phyloP scores from a whole-genome alignment of 495 filamentous ascomycete species.

The Neurospora tetraspora region DNA sequence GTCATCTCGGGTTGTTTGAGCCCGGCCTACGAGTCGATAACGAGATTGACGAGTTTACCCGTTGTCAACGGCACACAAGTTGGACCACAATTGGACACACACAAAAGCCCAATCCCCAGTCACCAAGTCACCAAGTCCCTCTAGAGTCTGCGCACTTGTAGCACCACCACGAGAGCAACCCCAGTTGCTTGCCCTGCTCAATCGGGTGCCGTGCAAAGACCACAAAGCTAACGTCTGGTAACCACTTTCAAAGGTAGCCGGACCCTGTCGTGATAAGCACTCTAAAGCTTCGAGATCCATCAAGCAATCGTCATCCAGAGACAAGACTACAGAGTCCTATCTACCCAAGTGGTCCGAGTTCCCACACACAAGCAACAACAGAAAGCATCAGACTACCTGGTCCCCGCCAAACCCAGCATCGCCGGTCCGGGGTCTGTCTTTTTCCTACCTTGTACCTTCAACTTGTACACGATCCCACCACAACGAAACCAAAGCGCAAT shows the following conservation, averaged over 20 bases:
- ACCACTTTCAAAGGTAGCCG: neutral
- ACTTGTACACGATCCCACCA: neutral
- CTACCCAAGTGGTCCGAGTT: neutral
- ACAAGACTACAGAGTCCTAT: neutral
- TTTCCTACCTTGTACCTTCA: neutral
- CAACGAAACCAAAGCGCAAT: constrained; percentile 17
- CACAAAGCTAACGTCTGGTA: neutral
- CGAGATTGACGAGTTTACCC: neutral
- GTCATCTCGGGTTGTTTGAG: neutral
- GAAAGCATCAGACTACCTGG: neutral
- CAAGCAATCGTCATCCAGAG: neutral
- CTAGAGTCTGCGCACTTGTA: neutral
- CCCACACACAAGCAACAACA: neutral
- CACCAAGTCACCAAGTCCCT: neutral
- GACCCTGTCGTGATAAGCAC: neutral
- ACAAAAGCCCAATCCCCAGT: neutral
- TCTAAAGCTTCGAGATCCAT: neutral
- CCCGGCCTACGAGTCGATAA: neutral
- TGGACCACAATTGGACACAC: neutral
- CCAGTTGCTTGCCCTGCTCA: neutral
- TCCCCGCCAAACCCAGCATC: neutral
- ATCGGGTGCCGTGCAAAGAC: neutral
- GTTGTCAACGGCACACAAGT: neutral
- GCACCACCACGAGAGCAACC: no score
- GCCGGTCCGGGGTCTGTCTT: neutral